Evolutionary conservation across 78 protist species (phyloP), one percentile per base, ranked within the genome.

Genomic region (Emiliania huxleyi): DNA sequence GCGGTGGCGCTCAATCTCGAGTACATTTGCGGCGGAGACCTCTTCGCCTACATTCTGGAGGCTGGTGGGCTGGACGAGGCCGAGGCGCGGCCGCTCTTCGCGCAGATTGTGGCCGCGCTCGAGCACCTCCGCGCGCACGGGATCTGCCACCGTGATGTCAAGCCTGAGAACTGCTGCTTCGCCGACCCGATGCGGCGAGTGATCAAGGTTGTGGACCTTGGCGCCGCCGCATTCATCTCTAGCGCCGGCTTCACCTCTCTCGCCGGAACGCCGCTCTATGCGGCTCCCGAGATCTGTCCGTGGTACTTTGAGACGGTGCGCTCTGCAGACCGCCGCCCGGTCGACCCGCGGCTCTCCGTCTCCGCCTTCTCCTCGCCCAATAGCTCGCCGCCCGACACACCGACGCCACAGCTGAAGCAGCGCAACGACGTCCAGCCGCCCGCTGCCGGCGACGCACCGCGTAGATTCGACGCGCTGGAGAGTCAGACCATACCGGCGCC

Each of bases 141-240:
- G 37, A 46, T 90, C 56, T 37, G 15, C 42, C 91, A 94, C 89
- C 95, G 95, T 2, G 95, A 94, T 69, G 40, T 94, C 87, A 94
- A 94, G 52, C 95, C 95, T 4, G 95, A 94, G 69, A 94, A 94
- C 52, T 1, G 90, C 45, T 40, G 69, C 71, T 87, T 87, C 81
- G 22, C 81, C 35, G 43, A 35, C 81, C 2, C 15, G 21, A 2
- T 3, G 43, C 43, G 21, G 42, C 15, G 21, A 1, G 19, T 1
- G 35, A 2, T 71, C 81, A 71, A 71, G 81, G 11, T 71, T 8
- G n/a, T 71, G 40, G 81, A 71, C 81, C 5, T 71, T 4, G 81
- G 81, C 81, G 81, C 81, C 42, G 81, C 81, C 19, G 81, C n/a
- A 11, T 71, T 71, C 42, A 5, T 35, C 35, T 4, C 43, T 8